Evolutionary conservation across 345 rosid species (phyloP), one percentile per base, ranked within the genome.

Genomic region (Acer negundo): DNA sequence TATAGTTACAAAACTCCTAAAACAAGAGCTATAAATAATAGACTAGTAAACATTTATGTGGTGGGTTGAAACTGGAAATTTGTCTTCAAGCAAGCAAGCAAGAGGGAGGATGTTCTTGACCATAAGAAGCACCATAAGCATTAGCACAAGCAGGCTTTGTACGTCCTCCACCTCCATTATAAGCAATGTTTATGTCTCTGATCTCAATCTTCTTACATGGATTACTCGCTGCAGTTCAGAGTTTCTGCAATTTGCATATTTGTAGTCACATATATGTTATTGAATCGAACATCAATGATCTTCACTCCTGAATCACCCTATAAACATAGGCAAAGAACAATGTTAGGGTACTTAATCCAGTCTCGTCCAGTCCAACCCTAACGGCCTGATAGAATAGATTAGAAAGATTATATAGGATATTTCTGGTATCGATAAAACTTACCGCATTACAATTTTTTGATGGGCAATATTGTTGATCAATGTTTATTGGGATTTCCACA

Each of bases 121-220:
- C 87, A 15, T 46, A 66, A 13, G 64, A 24, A 38, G 4, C 9
- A 35, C 87, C 87, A 17, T 47, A 1, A 7, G 5, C 84, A 66
- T 84, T 79, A 11, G 53, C 17, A 58, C 87, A 81, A 15, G 46
- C 62, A 0, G 87, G 77, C 0, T 20, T 38, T 11, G 73, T 10
- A 7, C 3, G 24, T 61, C 55, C 28, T 0, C 9, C 73, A 0
- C 2, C 1, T 11, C 76, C 79, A 7, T 19, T 0, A 67, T 73
- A 74, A 1, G 2, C 19, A 1, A 81, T 28, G 64, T 81, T 44
- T 10, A 84, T 81, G 59, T 84, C 62, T 11, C 53, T 61, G 3
- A 81, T 75, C 49, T 56, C 79, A 56, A 81, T 72, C 3, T 62
- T 31, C 0, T 79, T 11, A 44, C 83, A 79, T n/a, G 84, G 82